Conservation (phyloP, 2,329 filamentous ascomycete species). For the Pestalotiopsis sp. region DNA sequence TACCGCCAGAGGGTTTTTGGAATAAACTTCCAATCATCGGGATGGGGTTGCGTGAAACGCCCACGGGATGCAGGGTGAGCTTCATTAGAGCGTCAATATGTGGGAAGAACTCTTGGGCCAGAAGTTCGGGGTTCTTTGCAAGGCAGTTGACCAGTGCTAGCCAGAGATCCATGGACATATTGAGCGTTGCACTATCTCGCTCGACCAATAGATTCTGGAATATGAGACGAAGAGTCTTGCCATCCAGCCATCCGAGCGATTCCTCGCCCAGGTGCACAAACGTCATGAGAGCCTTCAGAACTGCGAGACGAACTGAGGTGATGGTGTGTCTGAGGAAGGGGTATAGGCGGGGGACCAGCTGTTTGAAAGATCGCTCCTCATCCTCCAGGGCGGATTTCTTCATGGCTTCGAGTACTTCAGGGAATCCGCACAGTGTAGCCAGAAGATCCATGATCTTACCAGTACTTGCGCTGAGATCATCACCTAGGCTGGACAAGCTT, state of each 20-base stretch:
- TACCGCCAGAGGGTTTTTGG: slow-evolving; percentile 88
- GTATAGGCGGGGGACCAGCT: slow-evolving; percentile 90
- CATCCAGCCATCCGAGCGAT: slow-evolving; percentile 89
- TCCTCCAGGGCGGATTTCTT: slow-evolving; percentile 83
- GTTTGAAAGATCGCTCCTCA: slow-evolving; percentile 85
- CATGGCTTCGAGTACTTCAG: slow-evolving; percentile 91
- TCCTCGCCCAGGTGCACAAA: slow-evolving; percentile 86
- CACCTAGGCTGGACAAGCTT: slow-evolving; percentile 92
- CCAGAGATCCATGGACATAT: slow-evolving; percentile 87
- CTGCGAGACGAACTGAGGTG: slow-evolving; percentile 89
- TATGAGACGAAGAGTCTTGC: slow-evolving; percentile 81
- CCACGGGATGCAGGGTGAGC: slow-evolving; percentile 86
- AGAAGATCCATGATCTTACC: slow-evolving; percentile 98
- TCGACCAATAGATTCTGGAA: slow-evolving; percentile 97
- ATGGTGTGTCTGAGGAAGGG: slow-evolving; percentile 97
- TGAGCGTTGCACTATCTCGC: slow-evolving; percentile 80
- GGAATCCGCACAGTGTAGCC: slow-evolving; percentile 93
- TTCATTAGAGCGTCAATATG: slow-evolving; percentile 83
- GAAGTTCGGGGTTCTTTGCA: slow-evolving; percentile 61
- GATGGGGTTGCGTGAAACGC: slow-evolving; percentile 85
- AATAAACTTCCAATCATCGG: slow-evolving; percentile 90
- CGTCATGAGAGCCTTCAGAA: slow-evolving; percentile 88
- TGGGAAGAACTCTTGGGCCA: slow-evolving; percentile 71
- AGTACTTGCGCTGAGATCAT: slow-evolving; percentile 95
- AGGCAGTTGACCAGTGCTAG: slow-evolving; percentile 72